Base-by-base conservation (phyloP, 2,329 filamentous ascomycete species). In the Aspergillus melleus region DNA sequence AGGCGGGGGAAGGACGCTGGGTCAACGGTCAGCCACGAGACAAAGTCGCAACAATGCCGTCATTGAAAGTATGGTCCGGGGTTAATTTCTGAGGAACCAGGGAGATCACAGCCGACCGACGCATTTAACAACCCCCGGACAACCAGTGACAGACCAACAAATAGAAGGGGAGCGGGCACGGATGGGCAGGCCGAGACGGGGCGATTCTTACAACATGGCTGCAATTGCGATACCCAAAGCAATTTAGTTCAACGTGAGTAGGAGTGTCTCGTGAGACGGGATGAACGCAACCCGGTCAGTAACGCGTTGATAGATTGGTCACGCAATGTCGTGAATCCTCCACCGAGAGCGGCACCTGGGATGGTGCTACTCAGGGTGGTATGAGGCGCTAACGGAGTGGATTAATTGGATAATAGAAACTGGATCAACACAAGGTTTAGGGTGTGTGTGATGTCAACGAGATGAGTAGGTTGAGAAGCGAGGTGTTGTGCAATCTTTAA, bases 1-100 rank as follows among this genome's bases (percentile, higher is more conserved):
- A 64, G 92, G 93, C 61, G 93, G 92, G 69, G 86, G 87, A 61
- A 96, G 84, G 68, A 96, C 92, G 78, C 90, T 92, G 71, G n/a
- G 30, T 57, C 44, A 39, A 53, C 26, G 12, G 46, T 72, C 50
- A 70, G 65, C 55, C 50, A 46, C 24, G 32, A 53, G 51, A 47
- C 49, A 14, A 52, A 19, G 39, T 51, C 53, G 53, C 59, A 64
- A 55, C 26, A 53, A 32, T 55, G 30, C 32, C 49, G 55, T 58
- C 57, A 60, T 42, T 8, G 10, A 44, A 42, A 51, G 50, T 39
- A 59, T 58, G 26, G 49, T 49, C 49, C 57, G 49, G 32, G 32
- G 22, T 32, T 20, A 24, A 24, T 50, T 53, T 49, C 20, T 11
- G 8, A 52, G 49, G 52, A 39, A 62, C n/a, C 19, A 46, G n/a